phyloP scores from a whole-genome alignment of 1,139 yeast species.

The Geotrichum citri-aurantii region DNA sequence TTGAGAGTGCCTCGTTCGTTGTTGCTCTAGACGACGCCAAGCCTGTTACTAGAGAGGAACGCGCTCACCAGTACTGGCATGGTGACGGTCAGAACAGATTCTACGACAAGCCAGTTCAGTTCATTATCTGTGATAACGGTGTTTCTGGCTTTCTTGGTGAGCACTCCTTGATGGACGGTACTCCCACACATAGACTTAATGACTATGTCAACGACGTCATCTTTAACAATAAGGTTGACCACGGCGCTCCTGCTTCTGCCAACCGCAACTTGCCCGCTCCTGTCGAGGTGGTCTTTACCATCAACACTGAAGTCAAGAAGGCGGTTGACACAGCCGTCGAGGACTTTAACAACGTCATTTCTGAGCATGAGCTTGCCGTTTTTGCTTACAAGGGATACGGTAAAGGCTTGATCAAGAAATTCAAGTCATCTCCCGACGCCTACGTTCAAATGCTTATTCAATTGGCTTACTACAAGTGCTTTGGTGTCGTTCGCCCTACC shows the following conservation, averaged over 20 bases:
- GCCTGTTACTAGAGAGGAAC: conserved; percentile 79
- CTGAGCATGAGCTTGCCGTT: conserved; percentile 42
- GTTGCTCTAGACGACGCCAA: conserved; percentile 67
- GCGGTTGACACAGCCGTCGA: conserved; percentile 53
- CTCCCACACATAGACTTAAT: conserved; percentile 87
- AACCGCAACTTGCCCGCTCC: conserved; percentile 32
- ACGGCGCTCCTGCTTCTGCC: conserved; percentile 22
- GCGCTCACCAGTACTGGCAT: conserved; percentile 87
- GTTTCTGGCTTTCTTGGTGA: conserved; percentile 92
- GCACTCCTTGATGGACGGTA: conserved; percentile 97
- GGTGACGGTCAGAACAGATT: conserved; percentile 88
- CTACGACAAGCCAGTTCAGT: conserved; percentile 89
- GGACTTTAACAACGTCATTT: conserved; percentile 46
- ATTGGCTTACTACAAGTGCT: conserved; percentile 73
- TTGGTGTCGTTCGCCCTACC: conserved; percentile 81
- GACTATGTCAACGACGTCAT: conserved; percentile 63
- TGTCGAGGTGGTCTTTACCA: conserved; percentile 40
- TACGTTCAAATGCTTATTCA: conserved; percentile 74
- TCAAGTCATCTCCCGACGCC: conserved; percentile 75
- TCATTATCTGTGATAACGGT: conserved; percentile 76
- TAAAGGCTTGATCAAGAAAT: conserved; percentile 65
- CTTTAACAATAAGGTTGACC: conserved; percentile 42
- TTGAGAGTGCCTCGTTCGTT: conserved; percentile 75
- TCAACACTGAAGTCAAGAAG: conserved; percentile 45
- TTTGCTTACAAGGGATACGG: conserved; percentile 41